Evolutionary conservation across 1,139 yeast genomes (phyloP), one percentile per base, ranked within the genome.

Genomic region (Pichia sp.): DNA sequence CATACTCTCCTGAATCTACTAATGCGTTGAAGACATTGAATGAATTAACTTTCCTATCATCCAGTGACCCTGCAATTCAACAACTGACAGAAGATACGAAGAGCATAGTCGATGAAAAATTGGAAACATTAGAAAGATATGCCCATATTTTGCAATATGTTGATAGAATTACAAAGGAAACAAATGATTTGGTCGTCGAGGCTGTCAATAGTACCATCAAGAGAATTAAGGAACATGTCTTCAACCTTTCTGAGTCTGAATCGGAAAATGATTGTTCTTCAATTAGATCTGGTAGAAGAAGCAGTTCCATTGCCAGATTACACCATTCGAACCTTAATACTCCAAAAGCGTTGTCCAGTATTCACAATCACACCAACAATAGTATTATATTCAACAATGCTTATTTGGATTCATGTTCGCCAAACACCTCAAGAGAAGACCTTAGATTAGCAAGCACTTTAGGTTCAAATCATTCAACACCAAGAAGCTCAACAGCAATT

Each of bases 161-260:
- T n/a, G 85, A 85, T 53, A 83, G 83, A 57, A 80, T 93, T 40
- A 86, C 89, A 52, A 77, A 76, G 40, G 97, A 93, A 63, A 89
- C 91, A 9, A 96, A 91, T 60, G 73, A 67, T 18, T 71, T 83
- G 59, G 95, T 91, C 3, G 68, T 87, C 34, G 68, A 72, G 38
- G 74, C 87, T 0, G 88, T 93, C 4, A 72, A 77, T 20, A 81
- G 80, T 37, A 84, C 96, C 0, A 77, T 88, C 12, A 67, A 68
- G 22, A 76, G 67, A 59, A 79, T 77, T 10, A 68, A 70, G 42
- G 77, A 73, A 33, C 77, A 72, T 53, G 67, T 73, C 0, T 58
- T 47, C 27, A 45, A 53, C 15, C 36, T 45, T 8, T 46, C 58
- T 6, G 62, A 58, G 27, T 50, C 55, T 6, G 60, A 53, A 9